Evolutionary conservation across 2,329 filamentous ascomycete genomes (phyloP), one percentile per base, ranked within the genome.

Genomic region (Fusarium oligoseptatum): DNA sequence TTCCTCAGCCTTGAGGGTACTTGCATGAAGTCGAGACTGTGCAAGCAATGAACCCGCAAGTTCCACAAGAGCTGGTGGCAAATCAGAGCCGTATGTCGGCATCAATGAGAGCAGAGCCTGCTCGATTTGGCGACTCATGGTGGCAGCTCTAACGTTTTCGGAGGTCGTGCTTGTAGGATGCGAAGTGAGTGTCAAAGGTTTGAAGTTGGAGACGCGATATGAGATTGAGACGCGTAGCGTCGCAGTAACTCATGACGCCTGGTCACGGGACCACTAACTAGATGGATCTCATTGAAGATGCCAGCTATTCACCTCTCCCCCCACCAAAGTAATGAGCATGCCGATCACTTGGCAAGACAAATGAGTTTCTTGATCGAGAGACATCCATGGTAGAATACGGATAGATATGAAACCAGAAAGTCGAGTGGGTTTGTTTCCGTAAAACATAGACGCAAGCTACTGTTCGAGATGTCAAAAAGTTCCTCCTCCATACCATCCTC

Each of bases 1-100:
- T 82, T 98, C 95, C 66, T 97, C 94, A 4, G 92, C 88, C 81
- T 95, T 97, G 63, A 98, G 87, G 17, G 90, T 93, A 79, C 91
- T 92, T 60, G 94, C 94, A 78, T 91, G 92, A 79, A 92, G 91
- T 37, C 94, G 91, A 14, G 95, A 97, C 82, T 97, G 95, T 2
- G 94, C 92, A 52, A 97, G 89, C 8, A 97, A 86, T 10, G 92
- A 94, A 61, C 88, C 87, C 1, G 94, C 91, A 11, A 95, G 88
- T 67, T 93, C 90, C 67, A 94, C 83, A 6, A 97, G 90, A n/a
- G 91, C 87, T 12, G 88, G 85, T 0, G 94, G 94, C 0, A 96
- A 85, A 56, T 90, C 86, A 34, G 89, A 88, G 71, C 91, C 91
- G 79, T 93, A 89, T 0, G 92, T 93, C 1, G 95, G 95, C 67